phyloP scores from a whole-genome alignment of 2,329 filamentous ascomycete genomes.

The Pseudogymnoascus pannorum region DNA sequence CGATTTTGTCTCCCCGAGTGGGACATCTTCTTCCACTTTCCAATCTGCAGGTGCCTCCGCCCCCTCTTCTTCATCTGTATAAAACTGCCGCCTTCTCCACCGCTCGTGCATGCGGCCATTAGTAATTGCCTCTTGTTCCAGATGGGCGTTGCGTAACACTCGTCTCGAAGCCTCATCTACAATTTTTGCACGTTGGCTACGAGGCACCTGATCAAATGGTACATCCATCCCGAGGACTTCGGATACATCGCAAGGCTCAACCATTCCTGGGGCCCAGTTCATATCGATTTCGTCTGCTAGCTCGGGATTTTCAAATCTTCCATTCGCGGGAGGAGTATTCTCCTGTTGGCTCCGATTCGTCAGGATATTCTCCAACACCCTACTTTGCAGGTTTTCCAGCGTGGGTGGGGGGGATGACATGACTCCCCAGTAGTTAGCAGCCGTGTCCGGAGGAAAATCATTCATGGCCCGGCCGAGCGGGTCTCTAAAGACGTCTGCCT shows the following conservation, averaged over 20 bases:
- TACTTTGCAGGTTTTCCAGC: not conserved
- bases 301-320: not conserved
- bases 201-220: not conserved
- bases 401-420: not conserved
- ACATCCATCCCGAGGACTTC: slow-evolving; percentile 1
- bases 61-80: slow-evolving; percentile 80
- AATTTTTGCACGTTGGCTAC: not conserved
- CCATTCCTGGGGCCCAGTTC: not conserved
- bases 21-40: slow-evolving; percentile 51
- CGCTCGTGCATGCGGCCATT: slow-evolving; percentile 49
- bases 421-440: slow-evolving; percentile 4
- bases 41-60: slow-evolving; percentile 57
- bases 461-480: not conserved
- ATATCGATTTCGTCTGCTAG: not conserved
- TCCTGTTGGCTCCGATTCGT: not conserved
- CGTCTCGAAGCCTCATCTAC: not conserved
- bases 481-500: not conserved
- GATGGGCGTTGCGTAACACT: not conserved
- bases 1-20: slow-evolving; percentile 10
- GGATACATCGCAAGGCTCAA: slow-evolving; percentile 3
- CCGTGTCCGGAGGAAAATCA: not conserved
- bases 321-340: not conserved
- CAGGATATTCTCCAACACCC: not conserved
- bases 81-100: slow-evolving; percentile 73
- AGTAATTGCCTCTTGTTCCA: not conserved